Percentiles rank a stretch among this genome's conserved stretches.
Evolutionary conservation across 1,139 yeast genomes (phyloP).

Genomic region (Arxiozyma slooffiae): DNA sequence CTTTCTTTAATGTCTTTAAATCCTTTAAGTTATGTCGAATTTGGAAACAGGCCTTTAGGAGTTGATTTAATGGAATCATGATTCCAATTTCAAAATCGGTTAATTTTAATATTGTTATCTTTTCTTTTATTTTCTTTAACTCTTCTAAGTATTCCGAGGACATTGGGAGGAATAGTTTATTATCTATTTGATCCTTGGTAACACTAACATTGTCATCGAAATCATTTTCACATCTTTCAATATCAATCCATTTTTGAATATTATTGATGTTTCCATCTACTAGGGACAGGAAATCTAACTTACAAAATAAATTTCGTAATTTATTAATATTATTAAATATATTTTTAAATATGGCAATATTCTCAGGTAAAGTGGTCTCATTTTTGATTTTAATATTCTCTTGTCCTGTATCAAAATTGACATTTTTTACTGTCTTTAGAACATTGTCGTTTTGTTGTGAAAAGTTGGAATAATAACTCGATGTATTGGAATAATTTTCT

Average conservation of each 20-base stretch:
- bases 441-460: background rate
- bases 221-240: background rate
- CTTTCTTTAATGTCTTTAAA: conserved; percentile 27
- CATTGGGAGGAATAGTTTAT: conserved; percentile 1
- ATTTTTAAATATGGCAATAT: conserved; percentile 16
- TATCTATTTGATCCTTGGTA: background rate
- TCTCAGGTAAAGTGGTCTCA: conserved; percentile 15
- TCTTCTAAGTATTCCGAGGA: conserved; percentile 10
- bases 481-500: background rate
- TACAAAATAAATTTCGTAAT: conserved; percentile 9
- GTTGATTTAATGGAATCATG: conserved; percentile 21
- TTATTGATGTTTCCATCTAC: conserved; percentile 12
- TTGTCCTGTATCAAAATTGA: background rate
- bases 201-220: background rate
- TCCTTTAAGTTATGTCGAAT: conserved; percentile 26
- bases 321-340: conserved; percentile 11
- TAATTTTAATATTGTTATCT: conserved; percentile 22
- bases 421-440: no score
- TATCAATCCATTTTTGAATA: conserved; percentile 7
- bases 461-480: background rate
- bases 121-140: conserved; percentile 20
- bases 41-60: conserved; percentile 19
- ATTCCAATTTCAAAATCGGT: conserved; percentile 22
- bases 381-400: background rate
- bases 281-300: conserved; percentile 8